phyloP scores from a whole-genome alignment of 306 rosid genomes.

The Parietaria judaica region DNA sequence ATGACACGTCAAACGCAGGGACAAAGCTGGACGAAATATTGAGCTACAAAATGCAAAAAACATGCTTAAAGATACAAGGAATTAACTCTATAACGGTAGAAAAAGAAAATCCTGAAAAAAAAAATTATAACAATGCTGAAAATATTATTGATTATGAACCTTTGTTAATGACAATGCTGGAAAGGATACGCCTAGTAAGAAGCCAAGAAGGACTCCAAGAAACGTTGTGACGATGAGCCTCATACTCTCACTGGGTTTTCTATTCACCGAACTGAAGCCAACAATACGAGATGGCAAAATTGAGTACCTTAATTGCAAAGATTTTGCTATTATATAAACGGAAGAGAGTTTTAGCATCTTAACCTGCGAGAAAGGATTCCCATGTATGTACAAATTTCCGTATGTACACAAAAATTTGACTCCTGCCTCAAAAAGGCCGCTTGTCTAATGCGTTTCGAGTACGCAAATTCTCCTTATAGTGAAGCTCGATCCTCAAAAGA shows the following conservation, averaged over 20 bases:
- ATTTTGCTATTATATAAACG: slow-evolving; percentile 12
- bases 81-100: neutral
- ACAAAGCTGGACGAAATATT: slow-evolving; percentile 59
- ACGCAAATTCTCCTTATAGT: slow-evolving; percentile 24
- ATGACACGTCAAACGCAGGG: slow-evolving; percentile 53
- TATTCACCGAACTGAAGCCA: slow-evolving; percentile 53
- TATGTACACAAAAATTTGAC: slow-evolving; percentile 30
- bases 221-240: slow-evolving; percentile 74
- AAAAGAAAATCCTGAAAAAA: slow-evolving; percentile 7
- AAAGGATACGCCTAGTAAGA: slow-evolving; percentile 80
- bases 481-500: slow-evolving; percentile 18
- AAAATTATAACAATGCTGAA: slow-evolving; percentile 3
- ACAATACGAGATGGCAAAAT: slow-evolving; percentile 23
- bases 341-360: slow-evolving; percentile 11
- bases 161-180: slow-evolving; percentile 69
- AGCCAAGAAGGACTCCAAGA: slow-evolving; percentile 76
- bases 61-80: slow-evolving; percentile 17
- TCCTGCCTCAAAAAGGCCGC: slow-evolving; percentile 20
- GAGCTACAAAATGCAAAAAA: slow-evolving; percentile 44
- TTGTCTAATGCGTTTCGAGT: slow-evolving; percentile 31
- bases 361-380: slow-evolving; percentile 80
- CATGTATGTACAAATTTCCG: slow-evolving; percentile 58
- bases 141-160: slow-evolving; percentile 31
- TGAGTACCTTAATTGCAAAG: slow-evolving; percentile 11
- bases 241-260: slow-evolving; percentile 83